A percentile compares a stretch with the other conserved stretches of the same genome.
These are phyloP conservation scores for Aspergillus campestris DNA, from an alignment of 495 filamentous ascomycete species.

Conservation along the genomic window DNA sequence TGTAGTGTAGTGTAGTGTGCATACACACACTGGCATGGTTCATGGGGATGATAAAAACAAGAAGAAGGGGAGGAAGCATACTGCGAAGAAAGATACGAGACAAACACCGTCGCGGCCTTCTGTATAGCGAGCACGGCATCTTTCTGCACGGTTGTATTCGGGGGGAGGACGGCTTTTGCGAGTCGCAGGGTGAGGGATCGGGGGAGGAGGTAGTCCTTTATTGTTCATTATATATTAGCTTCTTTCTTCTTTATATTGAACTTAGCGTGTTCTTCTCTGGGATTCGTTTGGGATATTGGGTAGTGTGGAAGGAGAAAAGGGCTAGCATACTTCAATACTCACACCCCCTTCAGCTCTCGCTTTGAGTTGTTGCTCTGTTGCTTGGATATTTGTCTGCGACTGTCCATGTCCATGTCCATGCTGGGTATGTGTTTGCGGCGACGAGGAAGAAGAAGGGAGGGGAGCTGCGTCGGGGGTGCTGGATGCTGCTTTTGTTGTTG, in stretches of 20 bases:
- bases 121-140: constrained; percentile 86
- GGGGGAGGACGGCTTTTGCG: constrained; percentile 92
- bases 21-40: background rate
- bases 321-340: constrained; percentile 31
- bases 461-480: no score
- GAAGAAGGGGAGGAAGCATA: constrained; percentile 37
- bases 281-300: background rate
- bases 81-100: constrained; percentile 80
- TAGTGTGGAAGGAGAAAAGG: background rate
- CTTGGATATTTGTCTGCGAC: constrained; percentile 20
- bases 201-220: constrained; percentile 74
- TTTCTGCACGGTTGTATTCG: constrained; percentile 90
- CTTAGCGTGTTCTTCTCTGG: background rate
- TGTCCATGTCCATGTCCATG: background rate
- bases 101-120: constrained; percentile 90
- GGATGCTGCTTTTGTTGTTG: no score
- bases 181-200: constrained; percentile 90
- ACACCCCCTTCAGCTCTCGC: constrained; percentile 35
- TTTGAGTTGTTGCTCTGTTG: constrained; percentile 41
- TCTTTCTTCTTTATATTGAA: background rate
- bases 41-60: background rate
- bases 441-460: no score
- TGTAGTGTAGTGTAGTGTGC: background rate
- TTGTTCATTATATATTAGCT: constrained; percentile 2
- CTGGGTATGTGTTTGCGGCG: constrained; percentile 9